Conservation (phyloP, 768 basidiomycete species). For the Dentipellis fragilis region DNA sequence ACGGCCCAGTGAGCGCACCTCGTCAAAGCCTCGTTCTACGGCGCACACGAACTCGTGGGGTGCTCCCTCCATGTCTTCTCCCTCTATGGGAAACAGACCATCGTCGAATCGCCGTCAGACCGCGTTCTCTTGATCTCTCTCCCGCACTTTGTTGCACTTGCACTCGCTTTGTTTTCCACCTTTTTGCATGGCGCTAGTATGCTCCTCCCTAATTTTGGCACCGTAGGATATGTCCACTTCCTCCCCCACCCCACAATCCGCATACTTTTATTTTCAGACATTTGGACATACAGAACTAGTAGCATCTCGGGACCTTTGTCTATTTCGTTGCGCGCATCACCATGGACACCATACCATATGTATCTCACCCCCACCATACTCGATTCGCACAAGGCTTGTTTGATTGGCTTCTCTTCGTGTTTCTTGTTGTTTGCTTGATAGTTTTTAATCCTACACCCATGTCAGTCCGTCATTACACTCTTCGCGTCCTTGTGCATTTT, state of each 20-base stretch:
- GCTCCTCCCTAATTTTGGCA: neutral
- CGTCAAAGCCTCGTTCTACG: neutral
- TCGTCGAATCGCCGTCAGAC: neutral
- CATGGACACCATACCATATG: conserved; percentile 8
- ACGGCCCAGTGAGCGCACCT: neutral
- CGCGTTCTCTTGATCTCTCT: neutral
- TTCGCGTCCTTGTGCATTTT: too few relatives aligned
- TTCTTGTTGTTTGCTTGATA: too few relatives aligned
- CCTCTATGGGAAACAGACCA: neutral
- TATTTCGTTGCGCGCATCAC: conserved; percentile 1
- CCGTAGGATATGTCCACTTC: neutral
- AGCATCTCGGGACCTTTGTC: conserved; percentile 3
- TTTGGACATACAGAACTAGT: neutral
- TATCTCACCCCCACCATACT: neutral
- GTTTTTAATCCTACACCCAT: too few relatives aligned
- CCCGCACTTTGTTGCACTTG: neutral
- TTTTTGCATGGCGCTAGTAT: neutral
- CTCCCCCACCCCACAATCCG: conserved; percentile 2
- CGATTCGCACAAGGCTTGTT: neutral
- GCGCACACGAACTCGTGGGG: neutral
- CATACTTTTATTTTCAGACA: neutral
- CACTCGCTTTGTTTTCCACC: neutral
- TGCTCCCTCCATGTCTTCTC: neutral
- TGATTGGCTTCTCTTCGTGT: too few relatives aligned
- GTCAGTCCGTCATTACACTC: too few relatives aligned